Evolutionary conservation across 805 yeast species (phyloP).

Genomic region (Myxozyma vanderwaltii): DNA sequence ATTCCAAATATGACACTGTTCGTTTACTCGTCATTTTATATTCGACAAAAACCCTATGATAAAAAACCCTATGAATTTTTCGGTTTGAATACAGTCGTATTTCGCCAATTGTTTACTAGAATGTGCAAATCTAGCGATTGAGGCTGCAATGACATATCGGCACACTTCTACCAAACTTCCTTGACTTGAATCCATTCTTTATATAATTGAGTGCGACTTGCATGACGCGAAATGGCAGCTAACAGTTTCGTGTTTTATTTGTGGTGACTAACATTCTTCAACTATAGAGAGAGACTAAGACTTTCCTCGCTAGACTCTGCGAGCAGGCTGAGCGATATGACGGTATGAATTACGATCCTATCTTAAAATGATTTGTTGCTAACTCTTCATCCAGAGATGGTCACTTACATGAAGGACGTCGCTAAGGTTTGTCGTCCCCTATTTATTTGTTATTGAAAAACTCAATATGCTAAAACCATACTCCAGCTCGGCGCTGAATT

Average conservation of each 20-base stretch:
- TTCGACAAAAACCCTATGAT: no score
- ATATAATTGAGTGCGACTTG: no score
- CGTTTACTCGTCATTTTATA: no score
- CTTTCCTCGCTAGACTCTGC: conserved; percentile 96
- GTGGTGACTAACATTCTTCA: neutral
- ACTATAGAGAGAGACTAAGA: conserved; percentile 80
- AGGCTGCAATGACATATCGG: no score
- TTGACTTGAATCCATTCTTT: no score
- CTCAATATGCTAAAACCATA: neutral
- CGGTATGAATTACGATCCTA: conserved; percentile 17
- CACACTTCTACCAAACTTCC: no score
- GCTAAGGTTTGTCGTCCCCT: conserved; percentile 42
- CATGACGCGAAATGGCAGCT: no score
- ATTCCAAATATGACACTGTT: no score
- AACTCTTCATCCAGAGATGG: conserved; percentile 71
- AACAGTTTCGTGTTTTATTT: neutral
- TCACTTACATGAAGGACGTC: conserved; percentile 90
- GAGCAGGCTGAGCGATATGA: conserved; percentile 99
- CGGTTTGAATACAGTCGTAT: no score
- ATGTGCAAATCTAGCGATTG: no score
- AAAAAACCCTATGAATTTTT: no score
- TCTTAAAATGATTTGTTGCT: neutral
- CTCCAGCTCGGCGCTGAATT: conserved; percentile 58
- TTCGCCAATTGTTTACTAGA: no score
- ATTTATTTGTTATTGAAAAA: neutral